These are phyloP conservation scores for Hypoxylon fuscum DNA, from an alignment of 495 filamentous ascomycete species.

Conservation along the genomic window DNA sequence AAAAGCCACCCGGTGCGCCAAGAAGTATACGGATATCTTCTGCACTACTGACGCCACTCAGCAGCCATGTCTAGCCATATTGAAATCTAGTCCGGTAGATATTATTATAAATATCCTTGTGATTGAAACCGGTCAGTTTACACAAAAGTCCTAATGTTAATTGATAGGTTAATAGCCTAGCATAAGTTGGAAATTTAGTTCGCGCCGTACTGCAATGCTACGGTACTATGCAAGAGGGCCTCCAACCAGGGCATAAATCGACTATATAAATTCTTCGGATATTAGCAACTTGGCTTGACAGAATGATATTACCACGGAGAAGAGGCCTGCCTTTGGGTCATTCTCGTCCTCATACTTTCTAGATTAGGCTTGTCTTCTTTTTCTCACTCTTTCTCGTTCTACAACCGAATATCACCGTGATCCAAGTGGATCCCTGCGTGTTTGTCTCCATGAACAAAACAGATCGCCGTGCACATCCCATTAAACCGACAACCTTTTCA, in stretches of 20 bases:
- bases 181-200: slow-evolving; percentile 20
- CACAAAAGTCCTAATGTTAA: neutral
- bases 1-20: slow-evolving; percentile 9
- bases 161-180: slow-evolving; percentile 18
- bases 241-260: slow-evolving; percentile 4
- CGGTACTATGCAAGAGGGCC: slow-evolving; percentile 15
- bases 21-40: slow-evolving; percentile 21
- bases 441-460: slow-evolving; percentile 19
- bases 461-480: slow-evolving; percentile 6
- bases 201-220: slow-evolving; percentile 26
- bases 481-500: slow-evolving; percentile 29
- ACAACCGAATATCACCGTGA: slow-evolving; percentile 2
- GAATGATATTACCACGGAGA: slow-evolving; percentile 18
- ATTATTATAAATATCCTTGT: slow-evolving; percentile 7
- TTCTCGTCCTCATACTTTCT: slow-evolving; percentile 26
- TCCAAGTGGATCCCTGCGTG: slow-evolving; percentile 19
- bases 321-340: slow-evolving; percentile 24
- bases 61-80: slow-evolving; percentile 25
- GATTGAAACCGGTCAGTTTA: neutral
- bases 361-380: slow-evolving; percentile 21
- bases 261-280: slow-evolving; percentile 14
- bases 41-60: slow-evolving; percentile 24
- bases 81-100: slow-evolving; percentile 13
- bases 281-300: slow-evolving; percentile 13
- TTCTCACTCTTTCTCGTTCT: too few species aligned